Evolutionary conservation across 768 basidiomycete genomes (phyloP), one percentile per base, ranked within the genome.

Genomic region (Auriscalpium vulgare): DNA sequence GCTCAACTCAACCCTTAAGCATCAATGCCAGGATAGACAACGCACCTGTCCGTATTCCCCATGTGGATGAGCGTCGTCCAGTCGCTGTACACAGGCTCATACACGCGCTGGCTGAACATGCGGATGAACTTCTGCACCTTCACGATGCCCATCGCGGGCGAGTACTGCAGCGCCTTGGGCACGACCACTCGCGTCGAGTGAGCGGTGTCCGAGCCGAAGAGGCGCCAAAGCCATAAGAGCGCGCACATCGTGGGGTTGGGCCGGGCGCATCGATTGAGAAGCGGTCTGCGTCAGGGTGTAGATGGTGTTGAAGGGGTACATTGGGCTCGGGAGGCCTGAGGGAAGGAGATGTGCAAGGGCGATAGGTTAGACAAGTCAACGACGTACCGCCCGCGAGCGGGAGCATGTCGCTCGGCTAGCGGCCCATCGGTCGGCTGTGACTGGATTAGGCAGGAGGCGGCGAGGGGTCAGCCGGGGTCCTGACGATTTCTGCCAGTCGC

Each of bases 111-210:
- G 10, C 78, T 75, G 62, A 88, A 85, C 49, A 85, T 79, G 44
- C 76, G 65, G 38, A 87, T 66, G 65, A 88, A 79, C n/a, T 72
- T 66, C 50, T 78, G 75, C 0, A 89, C 73, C 23, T 79, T 74
- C 0, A 81, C 76, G n/a, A 85, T 66, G 9, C 89, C 91, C 4
- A 72, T 64, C 21, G 59, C 65, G 48, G 63, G 61, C 63, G 79
- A 78, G 62, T 93, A 95, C 67, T 95, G 91, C 21, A 94, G 74
- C 16, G 83, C 87, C 69, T 89, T 92, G 7, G 80, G 82, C 50
- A 93, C 72, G 19, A 73, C 72, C 51, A 86, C 67, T 10, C 74
- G 66, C 37, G 69, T 72, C 3, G 78, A 81, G 60, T 75, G 75
- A 54, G 77, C 73, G 59, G 17, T 62, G 17, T 68, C 65, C 1